Percentiles rank a stretch among this genome's conserved stretches.
These are phyloP conservation scores for Parathielavia appendiculata DNA, from an alignment of 495 filamentous ascomycete species.

Conservation along the genomic window DNA sequence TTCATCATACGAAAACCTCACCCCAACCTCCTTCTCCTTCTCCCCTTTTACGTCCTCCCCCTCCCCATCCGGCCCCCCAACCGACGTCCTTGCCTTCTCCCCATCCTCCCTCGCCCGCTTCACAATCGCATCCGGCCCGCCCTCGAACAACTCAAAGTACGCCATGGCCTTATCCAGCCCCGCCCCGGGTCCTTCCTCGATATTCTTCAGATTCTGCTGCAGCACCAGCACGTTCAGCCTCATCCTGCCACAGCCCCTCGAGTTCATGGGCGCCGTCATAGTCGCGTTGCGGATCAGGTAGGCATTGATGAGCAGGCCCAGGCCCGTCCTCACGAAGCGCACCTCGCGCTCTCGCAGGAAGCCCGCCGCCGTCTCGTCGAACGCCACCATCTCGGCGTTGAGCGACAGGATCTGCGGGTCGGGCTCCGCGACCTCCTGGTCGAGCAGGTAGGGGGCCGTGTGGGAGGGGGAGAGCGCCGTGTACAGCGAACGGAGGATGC, in stretches of 20 bases:
- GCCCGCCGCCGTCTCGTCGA: slow-evolving; percentile 71
- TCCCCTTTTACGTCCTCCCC: slow-evolving; percentile 47
- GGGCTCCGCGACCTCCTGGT: slow-evolving; percentile 70
- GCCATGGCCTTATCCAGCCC: slow-evolving; percentile 63
- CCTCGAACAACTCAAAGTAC: slow-evolving; percentile 75
- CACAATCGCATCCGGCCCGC: slow-evolving; percentile 67
- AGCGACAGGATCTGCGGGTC: slow-evolving; percentile 71
- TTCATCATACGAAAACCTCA: slow-evolving; percentile 71
- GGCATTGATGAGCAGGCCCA: slow-evolving; percentile 48
- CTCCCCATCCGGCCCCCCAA: too few species aligned
- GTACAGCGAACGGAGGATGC: slow-evolving; percentile 64
- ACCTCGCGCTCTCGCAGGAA: slow-evolving; percentile 63
- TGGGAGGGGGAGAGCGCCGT: slow-evolving; percentile 48
- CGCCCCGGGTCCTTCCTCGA: slow-evolving; percentile 64
- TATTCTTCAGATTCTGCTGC: slow-evolving; percentile 91
- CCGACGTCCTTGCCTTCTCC: slow-evolving; percentile 25
- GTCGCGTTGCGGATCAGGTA: slow-evolving; percentile 41
- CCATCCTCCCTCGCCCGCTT: slow-evolving; percentile 56
- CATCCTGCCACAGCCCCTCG: slow-evolving; percentile 69
- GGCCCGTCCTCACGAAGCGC: slow-evolving; percentile 64
- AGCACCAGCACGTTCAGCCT: slow-evolving; percentile 88
- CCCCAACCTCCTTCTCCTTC: slow-evolving; percentile 23
- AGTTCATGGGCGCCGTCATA: slow-evolving; percentile 45
- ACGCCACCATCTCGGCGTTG: slow-evolving; percentile 72
- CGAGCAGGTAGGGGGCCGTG: slow-evolving; percentile 63